Evolutionary conservation across 108 stramenopile genomes (phyloP).

Genomic region (Chaetoceros tenuissimus): DNA sequence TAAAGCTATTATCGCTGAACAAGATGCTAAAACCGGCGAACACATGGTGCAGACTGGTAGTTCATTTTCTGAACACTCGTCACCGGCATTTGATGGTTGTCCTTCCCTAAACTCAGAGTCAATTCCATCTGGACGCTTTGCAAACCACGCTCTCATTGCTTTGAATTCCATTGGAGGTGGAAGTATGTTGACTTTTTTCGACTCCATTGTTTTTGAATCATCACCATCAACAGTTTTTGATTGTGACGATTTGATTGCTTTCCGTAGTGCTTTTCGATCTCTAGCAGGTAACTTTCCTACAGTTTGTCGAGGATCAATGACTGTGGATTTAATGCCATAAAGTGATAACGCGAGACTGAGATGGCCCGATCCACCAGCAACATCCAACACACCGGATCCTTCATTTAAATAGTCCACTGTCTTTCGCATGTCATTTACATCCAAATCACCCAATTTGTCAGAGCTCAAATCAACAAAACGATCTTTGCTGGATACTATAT

Average conservation of each 20-base stretch:
- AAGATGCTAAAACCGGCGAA: constrained; percentile 19
- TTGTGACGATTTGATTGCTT: constrained; percentile 19
- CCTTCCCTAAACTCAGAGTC: constrained; percentile 44
- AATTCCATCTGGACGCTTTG: constrained; percentile 32
- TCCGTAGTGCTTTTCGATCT: constrained; percentile 58
- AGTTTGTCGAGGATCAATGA: constrained; percentile 60
- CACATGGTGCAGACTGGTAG: constrained; percentile 25
- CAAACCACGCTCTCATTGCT: constrained; percentile 50
- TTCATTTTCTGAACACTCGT: constrained; percentile 22
- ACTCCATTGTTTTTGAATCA: not conserved
- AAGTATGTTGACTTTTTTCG: constrained; percentile 19
- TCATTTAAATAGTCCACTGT: constrained; percentile 28
- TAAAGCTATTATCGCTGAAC: constrained; percentile 63
- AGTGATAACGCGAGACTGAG: constrained; percentile 53
- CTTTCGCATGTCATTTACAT: not conserved
- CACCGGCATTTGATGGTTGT: constrained; percentile 7
- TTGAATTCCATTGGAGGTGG: constrained; percentile 18
- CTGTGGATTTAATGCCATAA: constrained; percentile 47
- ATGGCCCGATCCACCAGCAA: constrained; percentile 76
- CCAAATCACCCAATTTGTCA: not conserved
- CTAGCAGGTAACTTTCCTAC: constrained; percentile 57
- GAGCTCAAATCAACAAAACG: not conserved
- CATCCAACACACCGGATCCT: constrained; percentile 60
- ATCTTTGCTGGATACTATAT: not conserved
- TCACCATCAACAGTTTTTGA: not conserved